These are phyloP conservation scores for Trypanosoma scelopori DNA, from an alignment of 208 protist genomes.

Conservation along the genomic window DNA sequence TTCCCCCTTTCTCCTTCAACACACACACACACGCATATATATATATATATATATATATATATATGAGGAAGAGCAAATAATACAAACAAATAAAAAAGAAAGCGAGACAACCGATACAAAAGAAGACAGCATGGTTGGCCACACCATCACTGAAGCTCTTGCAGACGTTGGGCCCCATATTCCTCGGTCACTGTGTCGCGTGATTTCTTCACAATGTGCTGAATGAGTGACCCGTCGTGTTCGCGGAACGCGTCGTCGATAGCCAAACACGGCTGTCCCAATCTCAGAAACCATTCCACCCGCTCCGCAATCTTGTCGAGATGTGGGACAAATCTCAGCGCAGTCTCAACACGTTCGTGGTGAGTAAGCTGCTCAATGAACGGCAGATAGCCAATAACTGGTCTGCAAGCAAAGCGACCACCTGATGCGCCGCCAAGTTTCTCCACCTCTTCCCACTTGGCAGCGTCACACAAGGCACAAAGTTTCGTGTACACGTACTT, in stretches of 20 bases:
- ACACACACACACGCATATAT: no score
- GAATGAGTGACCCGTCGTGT: conserved; percentile 33
- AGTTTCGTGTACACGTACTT: conserved; percentile 39
- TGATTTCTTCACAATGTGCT: conserved; percentile 45
- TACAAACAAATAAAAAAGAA: no score
- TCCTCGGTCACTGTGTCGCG: conserved; percentile 28
- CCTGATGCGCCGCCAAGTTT: conserved; percentile 30
- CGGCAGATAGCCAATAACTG: conserved; percentile 32
- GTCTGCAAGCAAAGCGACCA: conserved; percentile 12
- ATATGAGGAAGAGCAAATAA: no score
- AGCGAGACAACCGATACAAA: no score
- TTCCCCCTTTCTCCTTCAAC: no score
- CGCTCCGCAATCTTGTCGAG: conserved; percentile 33
- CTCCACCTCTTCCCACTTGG: conserved; percentile 31
- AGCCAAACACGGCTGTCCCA: conserved; percentile 40
- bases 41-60: no score
- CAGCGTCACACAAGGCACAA: conserved; percentile 34
- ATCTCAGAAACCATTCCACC: conserved; percentile 48
- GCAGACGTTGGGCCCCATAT: conserved; percentile 25
- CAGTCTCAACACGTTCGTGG: conserved; percentile 33
- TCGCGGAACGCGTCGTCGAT: conserved; percentile 48
- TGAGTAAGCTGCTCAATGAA: conserved; percentile 36
- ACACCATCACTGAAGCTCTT: conserved; percentile 11
- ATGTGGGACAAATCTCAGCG: conserved; percentile 39
- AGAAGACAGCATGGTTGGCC: no score